phyloP scores from a whole-genome alignment of 768 basidiomycete genomes.

The Atractiella rhizophila region DNA sequence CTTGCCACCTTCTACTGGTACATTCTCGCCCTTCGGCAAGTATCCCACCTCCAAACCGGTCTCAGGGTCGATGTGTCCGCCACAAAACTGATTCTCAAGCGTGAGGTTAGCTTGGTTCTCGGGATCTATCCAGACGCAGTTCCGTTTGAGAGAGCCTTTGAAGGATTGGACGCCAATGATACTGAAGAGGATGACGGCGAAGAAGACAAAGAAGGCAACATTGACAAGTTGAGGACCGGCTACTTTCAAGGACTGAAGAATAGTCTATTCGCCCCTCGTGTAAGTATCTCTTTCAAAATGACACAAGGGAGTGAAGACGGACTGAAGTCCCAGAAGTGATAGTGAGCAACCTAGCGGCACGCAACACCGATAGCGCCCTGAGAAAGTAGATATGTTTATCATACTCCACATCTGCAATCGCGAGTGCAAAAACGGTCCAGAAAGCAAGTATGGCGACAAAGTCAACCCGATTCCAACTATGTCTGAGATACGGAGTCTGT shows the following conservation, averaged over 20 bases:
- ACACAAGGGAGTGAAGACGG: constrained; percentile 17
- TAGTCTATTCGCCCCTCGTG: constrained; percentile 29
- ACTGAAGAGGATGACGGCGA: constrained; percentile 67
- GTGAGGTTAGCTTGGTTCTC: constrained; percentile 18
- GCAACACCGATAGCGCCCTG: constrained; percentile 59
- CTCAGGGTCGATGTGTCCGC: constrained; percentile 44
- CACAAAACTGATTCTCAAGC: constrained; percentile 41
- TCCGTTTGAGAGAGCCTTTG: constrained; percentile 44
- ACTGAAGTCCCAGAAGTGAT: constrained; percentile 81
- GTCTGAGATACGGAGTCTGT: constrained; percentile 57
- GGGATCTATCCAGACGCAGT: constrained; percentile 22
- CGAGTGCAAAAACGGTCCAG: constrained; percentile 58
- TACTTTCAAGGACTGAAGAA: constrained; percentile 73
- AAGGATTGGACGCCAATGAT: constrained; percentile 90
- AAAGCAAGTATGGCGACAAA: constrained; percentile 60
- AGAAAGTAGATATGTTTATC: constrained; percentile 46
- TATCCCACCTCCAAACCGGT: constrained; percentile 30
- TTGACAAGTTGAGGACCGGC: constrained; percentile 69
- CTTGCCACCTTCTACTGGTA: constrained; percentile 30
- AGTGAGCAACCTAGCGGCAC: constrained; percentile 54
- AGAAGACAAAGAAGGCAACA: constrained; percentile 72
- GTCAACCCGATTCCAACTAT: constrained; percentile 80
- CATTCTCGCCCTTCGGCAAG: constrained; percentile 22
- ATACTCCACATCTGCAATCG: constrained; percentile 41
- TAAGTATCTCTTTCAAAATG: constrained; percentile 5